Base-by-base conservation (phyloP, 2,329 filamentous ascomycete genomes). In the Claviceps sp. region DNA sequence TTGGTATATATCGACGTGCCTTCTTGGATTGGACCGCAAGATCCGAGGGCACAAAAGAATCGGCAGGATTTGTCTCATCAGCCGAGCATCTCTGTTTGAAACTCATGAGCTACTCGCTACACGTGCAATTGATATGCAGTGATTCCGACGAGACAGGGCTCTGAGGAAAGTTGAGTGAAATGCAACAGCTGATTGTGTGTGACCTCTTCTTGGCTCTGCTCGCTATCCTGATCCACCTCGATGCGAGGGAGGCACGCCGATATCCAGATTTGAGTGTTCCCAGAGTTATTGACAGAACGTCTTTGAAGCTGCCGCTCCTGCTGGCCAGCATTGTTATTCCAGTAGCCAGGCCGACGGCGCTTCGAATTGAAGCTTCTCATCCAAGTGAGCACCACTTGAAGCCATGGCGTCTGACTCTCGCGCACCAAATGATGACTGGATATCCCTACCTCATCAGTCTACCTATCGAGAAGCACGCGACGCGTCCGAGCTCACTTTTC, bases 271-370 rank as follows among this genome's bases (percentile, higher is more conserved):
- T 34, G 29, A 11, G 42, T 51, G 20, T 26, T 50, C 22, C 39
- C 37, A 22, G 29, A 34, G 8, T 13, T 5, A 54, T 52, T 60
- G 57, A 59, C 60, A 56, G 61, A 34, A 37, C 66, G 64, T 62
- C 66, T 53, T 62, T 62, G 61, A 56, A 56, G 62, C 68, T 54
- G 65, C 64, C 68, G 66, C 68, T 66, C 63, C 55, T 65, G 49
- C 60, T 67, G 74, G 71, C 75, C 77, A 74, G 67, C 71, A 73
- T 76, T 64, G 71, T 61, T 62, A 65, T 73, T 78, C 85, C 85
- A 83, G 83, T 72, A 76, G 74, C 68, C 68, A 70, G 67, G 76
- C 81, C 79, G 84, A 88, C 83, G 85, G 85, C 77, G 83, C 79
- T 78, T 80, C 82, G 67, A 73, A 55, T 71, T 70, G 78, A 84